These are phyloP conservation scores for Triangularia verruculosa DNA, from an alignment of 2,329 filamentous ascomycete genomes.

Conservation along the genomic window DNA sequence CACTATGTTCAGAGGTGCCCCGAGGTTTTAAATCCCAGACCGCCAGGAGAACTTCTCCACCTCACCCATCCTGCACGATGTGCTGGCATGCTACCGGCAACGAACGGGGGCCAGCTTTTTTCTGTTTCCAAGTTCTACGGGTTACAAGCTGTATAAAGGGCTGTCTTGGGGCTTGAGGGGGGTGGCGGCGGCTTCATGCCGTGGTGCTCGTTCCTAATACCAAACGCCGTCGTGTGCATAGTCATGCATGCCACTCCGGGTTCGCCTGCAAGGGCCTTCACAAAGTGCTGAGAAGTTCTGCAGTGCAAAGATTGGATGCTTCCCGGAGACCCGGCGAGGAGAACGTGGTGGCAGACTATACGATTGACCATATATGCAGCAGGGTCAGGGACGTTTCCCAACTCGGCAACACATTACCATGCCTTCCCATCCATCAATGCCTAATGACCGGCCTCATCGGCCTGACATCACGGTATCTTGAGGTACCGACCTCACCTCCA, in stretches of 20 bases:
- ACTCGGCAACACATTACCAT: not conserved
- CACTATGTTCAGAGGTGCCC: conserved; percentile 6
- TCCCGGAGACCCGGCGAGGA: not conserved
- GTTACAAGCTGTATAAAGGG: conserved; percentile 26
- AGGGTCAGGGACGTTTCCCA: not conserved
- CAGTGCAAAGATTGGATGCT: not conserved
- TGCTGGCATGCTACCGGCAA: conserved; percentile 10
- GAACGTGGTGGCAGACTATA: not conserved
- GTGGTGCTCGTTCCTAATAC: conserved; percentile 20
- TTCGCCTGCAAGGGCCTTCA: conserved; percentile 14
- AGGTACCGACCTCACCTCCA: not conserved
- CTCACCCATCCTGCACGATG: conserved; percentile 30
- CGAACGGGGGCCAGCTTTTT: conserved; percentile 26
- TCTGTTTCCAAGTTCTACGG: conserved; percentile 26
- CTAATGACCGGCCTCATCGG: not conserved
- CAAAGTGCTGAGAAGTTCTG: conserved; percentile 10
- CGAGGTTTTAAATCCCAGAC: conserved; percentile 25
- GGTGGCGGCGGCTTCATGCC: conserved; percentile 18
- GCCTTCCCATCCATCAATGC: not conserved
- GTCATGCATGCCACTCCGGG: conserved; percentile 14
- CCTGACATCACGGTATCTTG: not conserved
- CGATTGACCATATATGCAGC: not conserved
- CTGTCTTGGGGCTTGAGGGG: conserved; percentile 18
- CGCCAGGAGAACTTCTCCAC: conserved; percentile 31
- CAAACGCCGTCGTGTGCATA: conserved; percentile 12